Evolutionary conservation across 345 rosid species (phyloP).

Genomic region (Noccaea caerulescens): DNA sequence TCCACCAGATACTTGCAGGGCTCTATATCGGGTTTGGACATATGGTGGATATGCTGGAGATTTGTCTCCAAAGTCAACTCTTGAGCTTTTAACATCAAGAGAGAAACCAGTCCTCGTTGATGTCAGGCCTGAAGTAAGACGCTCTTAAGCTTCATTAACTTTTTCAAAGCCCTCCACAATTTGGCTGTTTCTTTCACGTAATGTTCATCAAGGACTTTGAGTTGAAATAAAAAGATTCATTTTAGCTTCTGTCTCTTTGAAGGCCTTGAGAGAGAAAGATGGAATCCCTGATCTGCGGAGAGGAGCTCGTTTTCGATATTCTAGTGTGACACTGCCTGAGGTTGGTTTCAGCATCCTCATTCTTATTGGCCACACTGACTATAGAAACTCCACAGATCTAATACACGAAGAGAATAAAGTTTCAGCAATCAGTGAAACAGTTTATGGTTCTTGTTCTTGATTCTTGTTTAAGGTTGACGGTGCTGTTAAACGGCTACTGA

Average conservation of each 20-base stretch:
- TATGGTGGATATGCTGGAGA: conserved; percentile 92
- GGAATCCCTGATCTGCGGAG: conserved; percentile 96
- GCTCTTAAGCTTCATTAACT: conserved; percentile 41
- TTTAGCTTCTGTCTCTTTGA: conserved; percentile 22
- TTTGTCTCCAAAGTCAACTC: conserved; percentile 72
- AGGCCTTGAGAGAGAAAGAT: conserved; percentile 82
- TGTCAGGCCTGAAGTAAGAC: conserved; percentile 95
- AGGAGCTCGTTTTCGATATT: conserved; percentile 81
- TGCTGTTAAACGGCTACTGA: conserved; percentile 61
- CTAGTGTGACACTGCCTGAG: conserved; percentile 75
- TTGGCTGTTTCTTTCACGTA: background rate
- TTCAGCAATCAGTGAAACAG: conserved; percentile 17
- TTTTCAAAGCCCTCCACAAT: conserved; percentile 7
- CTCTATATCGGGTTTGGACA: conserved; percentile 68
- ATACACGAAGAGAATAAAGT: conserved; percentile 4
- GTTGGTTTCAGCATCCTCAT: conserved; percentile 52
- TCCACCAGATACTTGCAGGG: conserved; percentile 91
- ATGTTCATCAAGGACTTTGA: conserved; percentile 15
- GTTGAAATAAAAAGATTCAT: conserved; percentile 3
- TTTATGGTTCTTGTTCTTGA: conserved; percentile 36
- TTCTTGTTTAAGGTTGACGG: conserved; percentile 62
- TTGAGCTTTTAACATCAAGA: conserved; percentile 71
- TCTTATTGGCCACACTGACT: background rate
- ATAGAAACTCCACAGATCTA: conserved; percentile 20
- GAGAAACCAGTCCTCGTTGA: conserved; percentile 79